Conservation (phyloP, 192 early-diverging fungal genomes). For the Coemansia asiatica region DNA sequence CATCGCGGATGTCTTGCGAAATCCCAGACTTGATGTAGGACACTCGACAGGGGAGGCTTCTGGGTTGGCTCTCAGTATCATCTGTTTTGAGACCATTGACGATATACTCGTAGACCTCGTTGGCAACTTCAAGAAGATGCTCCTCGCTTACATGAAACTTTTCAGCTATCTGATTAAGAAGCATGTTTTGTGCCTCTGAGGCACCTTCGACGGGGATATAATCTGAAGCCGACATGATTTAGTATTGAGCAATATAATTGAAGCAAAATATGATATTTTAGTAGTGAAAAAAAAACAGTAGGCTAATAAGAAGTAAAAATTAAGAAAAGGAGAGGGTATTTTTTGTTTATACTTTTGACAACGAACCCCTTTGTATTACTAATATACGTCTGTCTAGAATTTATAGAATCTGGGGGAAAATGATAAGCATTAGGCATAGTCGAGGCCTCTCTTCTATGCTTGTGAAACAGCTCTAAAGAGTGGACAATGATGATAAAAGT, state of each 20-base stretch:
- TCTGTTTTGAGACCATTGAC: conserved; percentile 14
- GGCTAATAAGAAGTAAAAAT: not conserved
- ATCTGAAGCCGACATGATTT: conserved; percentile 11
- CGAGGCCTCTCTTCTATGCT: not conserved
- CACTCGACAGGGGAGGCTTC: conserved; percentile 23
- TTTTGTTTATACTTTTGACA: no score
- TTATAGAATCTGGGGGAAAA: not conserved
- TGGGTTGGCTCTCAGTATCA: conserved; percentile 2
- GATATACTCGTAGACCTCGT: conserved; percentile 22
- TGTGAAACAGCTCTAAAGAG: not conserved
- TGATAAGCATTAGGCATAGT: no score
- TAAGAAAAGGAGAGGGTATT: not conserved
- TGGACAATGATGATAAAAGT: no score
- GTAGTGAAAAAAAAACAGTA: not conserved
- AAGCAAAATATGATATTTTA: no score
- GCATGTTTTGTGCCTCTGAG: conserved; percentile 28
- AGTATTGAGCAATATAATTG: not conserved
- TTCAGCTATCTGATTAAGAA: conserved; percentile 20
- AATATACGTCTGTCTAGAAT: no score
- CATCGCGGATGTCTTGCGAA: conserved; percentile 19
- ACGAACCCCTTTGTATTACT: no score
- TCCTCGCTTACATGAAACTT: conserved; percentile 22
- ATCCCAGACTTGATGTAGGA: conserved; percentile 27
- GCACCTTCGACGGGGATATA: conserved; percentile 26
- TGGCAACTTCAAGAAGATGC: conserved; percentile 20